Evolutionary conservation across 306 rosid genomes (phyloP).

Genomic region (peach (Prunus persica)): DNA sequence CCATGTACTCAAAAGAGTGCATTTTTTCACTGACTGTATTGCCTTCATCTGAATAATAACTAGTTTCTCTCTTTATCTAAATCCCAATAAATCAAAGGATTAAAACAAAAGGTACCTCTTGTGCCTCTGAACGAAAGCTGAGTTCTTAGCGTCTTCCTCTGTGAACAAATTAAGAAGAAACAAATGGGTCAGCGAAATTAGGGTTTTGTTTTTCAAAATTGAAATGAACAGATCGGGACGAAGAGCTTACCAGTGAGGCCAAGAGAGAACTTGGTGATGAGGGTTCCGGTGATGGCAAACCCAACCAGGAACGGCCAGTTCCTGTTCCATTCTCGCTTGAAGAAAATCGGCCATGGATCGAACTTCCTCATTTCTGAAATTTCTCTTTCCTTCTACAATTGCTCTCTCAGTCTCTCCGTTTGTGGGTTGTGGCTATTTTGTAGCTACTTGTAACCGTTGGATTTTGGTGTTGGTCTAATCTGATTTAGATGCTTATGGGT

Average conservation of each 20-base stretch:
- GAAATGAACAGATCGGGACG: neutral
- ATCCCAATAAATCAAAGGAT: neutral
- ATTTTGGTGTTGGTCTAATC: neutral
- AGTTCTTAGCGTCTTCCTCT: constrained; percentile 90
- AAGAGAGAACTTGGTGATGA: constrained; percentile 70
- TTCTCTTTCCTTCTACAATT: neutral
- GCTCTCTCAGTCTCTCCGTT: neutral
- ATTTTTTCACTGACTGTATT: neutral
- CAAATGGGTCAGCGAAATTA: constrained; percentile 16
- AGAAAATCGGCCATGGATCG: constrained; percentile 95
- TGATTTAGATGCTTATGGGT: neutral
- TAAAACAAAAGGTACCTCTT: constrained; percentile 40
- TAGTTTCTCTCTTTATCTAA: neutral
- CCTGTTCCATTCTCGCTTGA: constrained; percentile 81
- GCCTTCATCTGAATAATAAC: neutral
- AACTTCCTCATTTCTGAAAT: constrained; percentile 44
- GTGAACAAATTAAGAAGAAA: neutral
- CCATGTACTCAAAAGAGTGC: neutral
- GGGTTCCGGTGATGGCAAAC: constrained; percentile 63
- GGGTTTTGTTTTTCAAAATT: neutral
- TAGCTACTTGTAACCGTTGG: constrained; percentile 4
- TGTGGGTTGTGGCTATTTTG: neutral
- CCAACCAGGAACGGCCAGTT: constrained; percentile 92
- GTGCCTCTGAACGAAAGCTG: constrained; percentile 68
- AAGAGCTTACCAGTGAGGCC: constrained; percentile 54